Evolutionary conservation across 768 basidiomycete species (phyloP), one percentile per base, ranked within the genome.

Genomic region (Cantharellus anzutake): DNA sequence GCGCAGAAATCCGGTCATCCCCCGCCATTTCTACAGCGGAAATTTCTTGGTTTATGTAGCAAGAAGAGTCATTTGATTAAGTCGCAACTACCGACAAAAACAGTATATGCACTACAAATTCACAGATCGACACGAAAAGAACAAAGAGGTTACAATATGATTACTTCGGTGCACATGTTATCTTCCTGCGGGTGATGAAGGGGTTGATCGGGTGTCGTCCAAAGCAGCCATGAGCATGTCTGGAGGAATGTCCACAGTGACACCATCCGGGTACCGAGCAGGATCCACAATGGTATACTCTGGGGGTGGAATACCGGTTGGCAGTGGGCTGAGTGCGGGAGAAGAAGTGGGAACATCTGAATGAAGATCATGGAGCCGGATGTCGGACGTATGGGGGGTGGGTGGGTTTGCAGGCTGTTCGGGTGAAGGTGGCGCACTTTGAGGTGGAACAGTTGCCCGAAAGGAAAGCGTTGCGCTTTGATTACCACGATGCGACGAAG

Each of bases 191-290:
- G 20, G 20, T 29, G 20, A 29, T 11, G 52, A 11, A 37, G 52
- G 35, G 7, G 14, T 11, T 37, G 52, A 55, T 37, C 41, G 14
- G 5, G 60, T 76, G 4, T 84, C 84, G 70, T 91, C 92, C 65
- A 96, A 71, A 4, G 91, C 89, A 53, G 88, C 87, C 34, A 87
- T 79, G 65, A 96, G 91, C 60, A 94, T 79, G 65, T 96, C 92
- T 41, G 91, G 88, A 35, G 92, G 92, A 41, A 96, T 74, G 70
- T 96, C 89, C 55, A 93, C 82, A 57, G 87, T 86, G n/a, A 94
- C 87, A 39, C 91, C 92, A 48, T 89, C 90, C 57, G 81, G 74
- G 66, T 89, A 88, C 35, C 80, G 77, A 65, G 75, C 85, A n/a
- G 86, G 82, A 67, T 90, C 87, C 66, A 90, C 71, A n/a, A 88